A percentile compares a stretch with the other conserved stretches of the same genome.
These are phyloP conservation scores for Fusarium humuli DNA, from an alignment of 2,329 filamentous ascomycete genomes.

Conservation along the genomic window DNA sequence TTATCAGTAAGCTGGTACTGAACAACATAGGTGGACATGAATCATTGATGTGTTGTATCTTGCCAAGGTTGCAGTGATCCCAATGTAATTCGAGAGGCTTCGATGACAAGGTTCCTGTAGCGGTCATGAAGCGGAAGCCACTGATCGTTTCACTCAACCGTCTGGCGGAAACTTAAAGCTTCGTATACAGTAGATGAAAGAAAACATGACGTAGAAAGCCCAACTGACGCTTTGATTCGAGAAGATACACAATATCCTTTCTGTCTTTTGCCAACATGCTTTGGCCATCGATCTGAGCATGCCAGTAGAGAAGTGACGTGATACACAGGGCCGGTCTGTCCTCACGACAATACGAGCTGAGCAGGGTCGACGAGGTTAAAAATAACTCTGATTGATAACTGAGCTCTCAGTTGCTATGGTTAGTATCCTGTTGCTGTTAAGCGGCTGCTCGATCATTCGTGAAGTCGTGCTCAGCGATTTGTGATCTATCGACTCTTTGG, in stretches of 20 bases:
- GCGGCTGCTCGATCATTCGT: background rate
- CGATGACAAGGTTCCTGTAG: background rate
- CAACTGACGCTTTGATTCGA: background rate
- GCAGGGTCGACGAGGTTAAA: background rate
- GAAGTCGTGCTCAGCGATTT: background rate
- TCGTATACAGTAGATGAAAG: background rate
- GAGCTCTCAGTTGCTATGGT: background rate
- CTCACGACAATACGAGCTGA: background rate
- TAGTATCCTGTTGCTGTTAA: background rate
- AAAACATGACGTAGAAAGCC: background rate
- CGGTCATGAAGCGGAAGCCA: background rate
- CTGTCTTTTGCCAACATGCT: background rate
- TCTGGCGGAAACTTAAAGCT: background rate
- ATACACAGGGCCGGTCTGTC: background rate
- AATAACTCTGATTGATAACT: background rate
- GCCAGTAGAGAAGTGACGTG: conserved; percentile 7
- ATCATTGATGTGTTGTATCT: background rate
- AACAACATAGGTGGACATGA: background rate
- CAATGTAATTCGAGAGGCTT: background rate
- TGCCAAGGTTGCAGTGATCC: background rate
- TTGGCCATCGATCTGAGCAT: background rate
- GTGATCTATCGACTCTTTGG: background rate
- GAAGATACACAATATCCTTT: background rate
- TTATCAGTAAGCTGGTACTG: background rate
- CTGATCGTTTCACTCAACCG: background rate